Conservation (phyloP, 1,284 basidiomycete species). For the Veloporphyrellus conicus region DNA sequence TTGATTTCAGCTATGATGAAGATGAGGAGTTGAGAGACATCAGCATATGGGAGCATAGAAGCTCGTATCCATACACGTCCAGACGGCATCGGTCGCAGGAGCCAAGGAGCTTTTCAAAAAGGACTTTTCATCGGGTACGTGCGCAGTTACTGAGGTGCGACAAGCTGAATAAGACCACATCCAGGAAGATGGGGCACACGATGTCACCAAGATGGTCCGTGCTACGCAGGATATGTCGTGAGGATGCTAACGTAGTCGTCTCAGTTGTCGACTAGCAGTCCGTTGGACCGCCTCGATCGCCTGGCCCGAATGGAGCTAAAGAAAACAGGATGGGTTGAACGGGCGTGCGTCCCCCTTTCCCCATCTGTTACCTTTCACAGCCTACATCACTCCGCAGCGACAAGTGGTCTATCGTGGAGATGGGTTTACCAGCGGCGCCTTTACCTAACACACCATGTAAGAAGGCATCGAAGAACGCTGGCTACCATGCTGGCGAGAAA, state of each 20-base stretch:
- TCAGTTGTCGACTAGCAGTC: constrained; percentile 23
- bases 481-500: not conserved
- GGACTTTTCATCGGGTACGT: no score
- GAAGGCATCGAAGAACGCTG: not conserved
- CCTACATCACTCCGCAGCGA: constrained; percentile 13
- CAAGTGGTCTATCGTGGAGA: constrained; percentile 27
- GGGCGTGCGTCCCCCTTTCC: constrained; percentile 15
- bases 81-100: no score
- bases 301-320: constrained; percentile 28
- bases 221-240: not conserved
- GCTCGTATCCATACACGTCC: constrained; percentile 16
- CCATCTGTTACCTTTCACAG: no score
- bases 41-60: constrained; percentile 12
- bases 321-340: constrained; percentile 31
- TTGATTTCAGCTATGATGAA: constrained; percentile 15
- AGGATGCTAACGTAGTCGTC: constrained; percentile 1
- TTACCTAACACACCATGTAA: constrained; percentile 11
- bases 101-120: no score
- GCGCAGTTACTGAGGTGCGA: no score
- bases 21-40: constrained; percentile 15
- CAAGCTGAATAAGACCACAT: not conserved
- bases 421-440: constrained; percentile 16
- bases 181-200: constrained; percentile 18
- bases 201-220: constrained; percentile 31
- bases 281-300: constrained; percentile 29